A percentile compares a stretch with the other conserved stretches of the same genome.
Evolutionary conservation across 2,329 filamentous ascomycete genomes (phyloP).

Genomic region (Alternaria sp.): DNA sequence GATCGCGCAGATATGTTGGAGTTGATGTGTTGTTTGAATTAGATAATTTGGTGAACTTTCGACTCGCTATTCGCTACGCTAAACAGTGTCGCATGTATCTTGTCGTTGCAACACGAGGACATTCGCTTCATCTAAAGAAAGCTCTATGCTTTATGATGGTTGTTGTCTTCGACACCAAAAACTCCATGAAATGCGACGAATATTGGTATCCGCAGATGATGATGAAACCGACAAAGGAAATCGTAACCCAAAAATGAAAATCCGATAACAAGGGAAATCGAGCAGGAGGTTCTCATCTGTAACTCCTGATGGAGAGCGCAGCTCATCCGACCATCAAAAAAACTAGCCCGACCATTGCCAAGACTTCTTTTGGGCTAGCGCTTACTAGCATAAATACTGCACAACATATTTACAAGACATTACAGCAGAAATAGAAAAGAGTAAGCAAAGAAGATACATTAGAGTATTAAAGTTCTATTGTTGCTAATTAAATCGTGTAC

Average conservation of each 20-base stretch:
- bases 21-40: slow-evolving; percentile 4
- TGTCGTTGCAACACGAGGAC: neutral
- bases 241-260: slow-evolving; percentile 4
- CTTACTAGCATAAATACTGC: too few relatives aligned
- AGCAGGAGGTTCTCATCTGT: slow-evolving; percentile 16
- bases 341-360: too few relatives aligned
- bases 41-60: slow-evolving; percentile 2
- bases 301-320: slow-evolving; percentile 1
- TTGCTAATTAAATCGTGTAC: too few relatives aligned
- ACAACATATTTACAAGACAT: too few relatives aligned
- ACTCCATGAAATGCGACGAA: slow-evolving; percentile 10
- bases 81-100: slow-evolving; percentile 1
- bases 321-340: too few relatives aligned
- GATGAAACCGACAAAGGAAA: slow-evolving; percentile 5
- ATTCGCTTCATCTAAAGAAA: slow-evolving; percentile 1
- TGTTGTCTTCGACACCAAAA: neutral
- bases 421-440: too few relatives aligned
- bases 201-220: slow-evolving; percentile 11
- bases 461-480: too few relatives aligned
- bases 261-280: neutral
- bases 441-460: too few relatives aligned
- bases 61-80: neutral
- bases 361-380: too few relatives aligned
- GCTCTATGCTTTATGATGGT: neutral
- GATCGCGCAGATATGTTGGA: neutral